Percentiles rank a stretch among this genome's conserved stretches.
Conservation (phyloP, 352 stramenopile genomes). For the Pythium phragmiticola region DNA sequence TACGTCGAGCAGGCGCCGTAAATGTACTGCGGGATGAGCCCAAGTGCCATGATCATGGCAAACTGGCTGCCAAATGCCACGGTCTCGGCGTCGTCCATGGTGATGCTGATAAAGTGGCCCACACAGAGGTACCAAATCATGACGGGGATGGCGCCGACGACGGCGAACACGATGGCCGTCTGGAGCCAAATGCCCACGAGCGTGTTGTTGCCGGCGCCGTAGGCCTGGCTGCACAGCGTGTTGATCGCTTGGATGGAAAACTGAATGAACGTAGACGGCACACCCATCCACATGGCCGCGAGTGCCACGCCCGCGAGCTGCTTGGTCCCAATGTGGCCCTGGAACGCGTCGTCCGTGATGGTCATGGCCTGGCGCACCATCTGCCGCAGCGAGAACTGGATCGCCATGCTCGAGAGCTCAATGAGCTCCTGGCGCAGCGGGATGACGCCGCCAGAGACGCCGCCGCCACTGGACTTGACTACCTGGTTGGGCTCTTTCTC, state of each 20-base stretch:
- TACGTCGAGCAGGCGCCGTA: constrained; percentile 43
- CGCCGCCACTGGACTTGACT: background rate
- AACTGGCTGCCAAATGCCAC: constrained; percentile 40
- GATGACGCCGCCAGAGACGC: constrained; percentile 24
- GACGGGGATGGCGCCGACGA: constrained; percentile 37
- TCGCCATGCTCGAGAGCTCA: constrained; percentile 41
- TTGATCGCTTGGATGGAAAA: constrained; percentile 52
- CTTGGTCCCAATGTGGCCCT: constrained; percentile 48
- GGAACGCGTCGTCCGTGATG: constrained; percentile 45
- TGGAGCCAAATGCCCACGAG: constrained; percentile 56
- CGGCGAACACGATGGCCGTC: constrained; percentile 38
- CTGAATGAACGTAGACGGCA: constrained; percentile 47
- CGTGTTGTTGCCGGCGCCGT: constrained; percentile 50
- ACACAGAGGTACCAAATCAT: constrained; percentile 52
- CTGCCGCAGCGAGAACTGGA: constrained; percentile 42
- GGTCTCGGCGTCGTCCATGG: constrained; percentile 42
- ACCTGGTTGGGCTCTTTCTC: background rate
- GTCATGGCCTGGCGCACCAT: constrained; percentile 51
- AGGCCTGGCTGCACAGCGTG: constrained; percentile 50
- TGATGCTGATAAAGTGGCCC: constrained; percentile 40
- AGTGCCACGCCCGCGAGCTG: constrained; percentile 41
- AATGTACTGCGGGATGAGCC: constrained; percentile 44
- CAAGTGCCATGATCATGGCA: constrained; percentile 36
- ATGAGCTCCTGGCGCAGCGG: constrained; percentile 37
- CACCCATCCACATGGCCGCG: constrained; percentile 47